Base-by-base conservation (phyloP, 2,329 filamentous ascomycete species). In the Aspergillus cejpii region DNA sequence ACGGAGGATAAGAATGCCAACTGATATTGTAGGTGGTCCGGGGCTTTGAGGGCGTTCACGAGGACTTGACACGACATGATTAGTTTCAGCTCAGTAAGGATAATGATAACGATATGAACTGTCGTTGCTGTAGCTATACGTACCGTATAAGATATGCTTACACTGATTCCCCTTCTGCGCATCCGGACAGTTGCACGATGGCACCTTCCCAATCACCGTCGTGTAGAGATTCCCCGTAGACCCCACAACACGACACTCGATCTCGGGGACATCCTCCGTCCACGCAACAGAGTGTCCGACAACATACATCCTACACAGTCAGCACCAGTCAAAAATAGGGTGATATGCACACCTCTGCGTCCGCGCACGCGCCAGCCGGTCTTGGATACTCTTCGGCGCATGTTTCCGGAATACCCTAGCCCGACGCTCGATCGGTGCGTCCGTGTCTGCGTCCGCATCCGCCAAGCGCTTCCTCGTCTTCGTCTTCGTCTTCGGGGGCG, bases 141-240 rank as follows among this genome's bases (percentile, higher is more conserved):
- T 66, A 76, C 76, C 59, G 56, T 81, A 82, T 37, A 78, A 63
- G 34, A 81, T 74, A 52, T 83, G 80, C 57, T 83, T 83, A 72
- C 80, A 84, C 54, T 80, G 76, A 36, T 78, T 76, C 3, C 78
- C 75, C 45, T 76, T 77, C 26, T 37, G 48, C 6, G 66, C 67
- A 59, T 80, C 74, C 0, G 77, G 76, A 57, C 79, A 82, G 44
- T 70, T 70, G 61, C 79, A 82, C 5, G 53, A 64, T 0, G 79
- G 78, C 8, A 70, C 54, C 41, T 75, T 74, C 45, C 65, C 61
- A 42, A 84, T 75, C 8, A 62, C 69, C 26, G 80, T 72, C n/a
- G 68, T 74, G 62, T 84, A 83, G 14, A 83, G 63, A 52, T 83
- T 83, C 12, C 80, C 80, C 0, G 78, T 82, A 4, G 74, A 72